These are phyloP conservation scores for Macrotyloma uniflorum DNA, from an alignment of 306 rosid genomes.

Conservation along the genomic window DNA sequence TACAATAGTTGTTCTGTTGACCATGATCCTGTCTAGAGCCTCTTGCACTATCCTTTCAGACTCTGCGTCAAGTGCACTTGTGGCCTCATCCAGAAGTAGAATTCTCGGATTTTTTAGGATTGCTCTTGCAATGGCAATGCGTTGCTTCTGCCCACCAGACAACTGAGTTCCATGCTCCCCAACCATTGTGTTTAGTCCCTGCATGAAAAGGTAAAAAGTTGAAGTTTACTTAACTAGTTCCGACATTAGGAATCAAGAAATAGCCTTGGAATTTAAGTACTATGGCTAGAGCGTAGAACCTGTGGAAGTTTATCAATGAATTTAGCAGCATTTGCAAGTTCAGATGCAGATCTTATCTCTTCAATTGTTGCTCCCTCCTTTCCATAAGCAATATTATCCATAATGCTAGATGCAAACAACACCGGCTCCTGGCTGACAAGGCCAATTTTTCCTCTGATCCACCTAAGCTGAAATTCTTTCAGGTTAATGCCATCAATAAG, in stretches of 20 bases:
- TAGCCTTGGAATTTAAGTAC: background rate
- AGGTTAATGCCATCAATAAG: constrained; percentile 76
- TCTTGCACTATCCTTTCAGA: constrained; percentile 94
- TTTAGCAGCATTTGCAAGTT: constrained; percentile 89
- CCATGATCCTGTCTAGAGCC: constrained; percentile 87
- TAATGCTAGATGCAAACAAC: constrained; percentile 80
- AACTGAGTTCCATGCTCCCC: constrained; percentile 94
- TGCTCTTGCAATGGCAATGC: constrained; percentile 93
- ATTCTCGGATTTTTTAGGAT: constrained; percentile 82
- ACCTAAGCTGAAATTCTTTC: constrained; percentile 78
- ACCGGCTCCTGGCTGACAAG: constrained; percentile 97
- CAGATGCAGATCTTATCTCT: constrained; percentile 74
- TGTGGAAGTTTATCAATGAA: constrained; percentile 85
- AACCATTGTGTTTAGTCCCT: constrained; percentile 88
- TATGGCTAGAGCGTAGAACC: constrained; percentile 48
- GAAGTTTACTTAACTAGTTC: constrained; percentile 24
- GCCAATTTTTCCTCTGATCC: constrained; percentile 93
- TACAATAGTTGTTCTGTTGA: constrained; percentile 78
- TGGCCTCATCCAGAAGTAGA: constrained; percentile 89
- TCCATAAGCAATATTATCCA: constrained; percentile 87
- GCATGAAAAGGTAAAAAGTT: constrained; percentile 1
- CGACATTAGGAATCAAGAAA: background rate
- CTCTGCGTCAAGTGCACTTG: constrained; percentile 93
- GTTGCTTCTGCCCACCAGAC: constrained; percentile 92
- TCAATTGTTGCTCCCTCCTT: constrained; percentile 81